Base-by-base conservation (phyloP, 1,284 basidiomycete genomes). In the Amylostereum areolatum region DNA sequence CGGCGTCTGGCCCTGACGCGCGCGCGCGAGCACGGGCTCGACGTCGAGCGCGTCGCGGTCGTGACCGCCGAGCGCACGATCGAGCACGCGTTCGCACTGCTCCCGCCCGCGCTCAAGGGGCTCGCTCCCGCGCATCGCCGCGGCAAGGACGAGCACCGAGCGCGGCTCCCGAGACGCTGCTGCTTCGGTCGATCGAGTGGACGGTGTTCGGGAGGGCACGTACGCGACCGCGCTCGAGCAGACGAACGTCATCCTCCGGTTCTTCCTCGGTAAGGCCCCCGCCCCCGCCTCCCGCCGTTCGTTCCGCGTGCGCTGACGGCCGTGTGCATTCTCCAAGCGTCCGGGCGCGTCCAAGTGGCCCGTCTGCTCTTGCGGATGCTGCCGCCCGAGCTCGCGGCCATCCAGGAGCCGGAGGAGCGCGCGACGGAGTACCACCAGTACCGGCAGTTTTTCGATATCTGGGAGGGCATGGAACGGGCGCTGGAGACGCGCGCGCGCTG, bases 111-210 rank as follows among this genome's bases (percentile, higher is more conserved):
- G 65, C 64, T 3, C 59, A n/a, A n/a, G n/a, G n/a, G n/a, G n/a
- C n/a, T n/a, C n/a, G n/a, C n/a, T n/a, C n/a, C n/a, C n/a, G n/a
- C n/a, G n/a, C n/a, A n/a, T n/a, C n/a, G n/a, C n/a, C n/a, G n/a
- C n/a, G n/a, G n/a, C n/a, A n/a, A n/a, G n/a, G n/a, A n/a, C n/a
- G n/a, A n/a, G n/a, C n/a, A n/a, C n/a, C n/a, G n/a, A n/a, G n/a
- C n/a, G n/a, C n/a, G n/a, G n/a, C n/a, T 10, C 64, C 67, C 1
- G 90, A 96, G 62, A 66, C 74, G 37, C 68, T 88, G 44, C 73
- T 99, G 7, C 77, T 97, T 45, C 80, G 92, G 7, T 89, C 90
- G 0, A 85, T 98, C 50, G 95, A 98, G 62, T 99, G 96, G 96
- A 89, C 96, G 42, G 89, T 83, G 0, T 89, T 92, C 64, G 80